Base-by-base conservation (phyloP, 257 asterid genomes). In the Verbascum thapsus region DNA sequence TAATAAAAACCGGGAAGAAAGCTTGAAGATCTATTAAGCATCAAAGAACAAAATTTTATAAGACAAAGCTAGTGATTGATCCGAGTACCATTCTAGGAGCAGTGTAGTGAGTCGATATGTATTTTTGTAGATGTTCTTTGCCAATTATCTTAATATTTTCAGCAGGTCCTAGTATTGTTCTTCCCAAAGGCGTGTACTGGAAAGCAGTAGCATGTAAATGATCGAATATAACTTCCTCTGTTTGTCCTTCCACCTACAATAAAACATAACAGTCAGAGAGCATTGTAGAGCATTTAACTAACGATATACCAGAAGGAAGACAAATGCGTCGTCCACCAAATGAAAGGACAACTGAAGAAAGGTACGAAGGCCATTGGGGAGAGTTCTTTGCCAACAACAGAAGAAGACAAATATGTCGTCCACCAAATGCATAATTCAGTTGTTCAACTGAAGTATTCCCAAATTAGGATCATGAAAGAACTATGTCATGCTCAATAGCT, bases 111-210 rank as follows among this genome's bases (percentile, higher is more conserved):
- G 86, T 80, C 57, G 83, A 69, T 53, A 83, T 82, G 73, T 90
- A 90, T 53, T 82, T 77, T 55, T 69, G 70, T 35, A 90, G 74
- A 51, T 88, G 77, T 44, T 69, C 61, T 70, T 68, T 77, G 68
- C 85, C 74, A 54, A 90, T 90, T 45, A 61, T 68, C 78, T 48
- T 77, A 55, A 90, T 72, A 76, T 90, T 90, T 39, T 78, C 77
- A 60, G 96, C 95, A 67, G 96, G 90, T 38, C 98, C 98, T 10
- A 90, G 95, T 37, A 90, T 87, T 53, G 95, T 85, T 80, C 96
- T 77, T 34, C 95, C 96, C 53, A 90, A 76, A 44, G 98, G 92
- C 0, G 96, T 69, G 62, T 85, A 78, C 76, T 88, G 98, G 83
- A 85, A 90, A 55, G 98, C 98, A 76, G 96, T 85, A 48, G 96